A percentile compares a stretch with the other conserved stretches of the same genome.
Conservation (phyloP, 1,284 basidiomycete genomes). For the Ustilago lituana region DNA sequence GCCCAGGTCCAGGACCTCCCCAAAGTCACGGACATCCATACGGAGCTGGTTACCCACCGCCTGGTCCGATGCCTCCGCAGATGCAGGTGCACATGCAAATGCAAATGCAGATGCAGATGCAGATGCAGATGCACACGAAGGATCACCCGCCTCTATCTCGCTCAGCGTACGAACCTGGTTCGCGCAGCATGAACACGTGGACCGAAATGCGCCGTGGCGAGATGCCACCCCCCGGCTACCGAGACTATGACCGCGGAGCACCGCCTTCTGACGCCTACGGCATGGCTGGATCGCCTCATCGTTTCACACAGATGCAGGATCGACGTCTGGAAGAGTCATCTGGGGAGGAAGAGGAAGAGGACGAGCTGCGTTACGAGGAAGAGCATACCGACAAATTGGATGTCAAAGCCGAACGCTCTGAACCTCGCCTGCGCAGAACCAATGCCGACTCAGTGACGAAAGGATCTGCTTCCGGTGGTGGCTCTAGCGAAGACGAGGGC, state of each 20-base stretch:
- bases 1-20: slow-evolving; percentile 8
- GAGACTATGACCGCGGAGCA: slow-evolving; percentile 36
- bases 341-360: slow-evolving; percentile 38
- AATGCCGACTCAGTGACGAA: slow-evolving; percentile 7
- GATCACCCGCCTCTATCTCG: slow-evolving; percentile 46
- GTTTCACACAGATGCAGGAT: slow-evolving; percentile 41
- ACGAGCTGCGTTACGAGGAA: slow-evolving; percentile 33
- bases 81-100: slow-evolving; percentile 36
- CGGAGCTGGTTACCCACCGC: slow-evolving; percentile 9
- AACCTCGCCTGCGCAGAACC: not conserved
- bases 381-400: not conserved
- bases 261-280: slow-evolving; percentile 12
- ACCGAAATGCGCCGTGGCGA: slow-evolving; percentile 34
- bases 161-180: slow-evolving; percentile 50
- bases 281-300: slow-evolving; percentile 21
- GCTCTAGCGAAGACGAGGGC: slow-evolving; percentile 30
- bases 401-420: slow-evolving; percentile 5
- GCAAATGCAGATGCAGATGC: slow-evolving; percentile 35
- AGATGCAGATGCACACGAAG: slow-evolving; percentile 40
- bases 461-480: slow-evolving; percentile 6
- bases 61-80: slow-evolving; percentile 25
- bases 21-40: slow-evolving; percentile 22
- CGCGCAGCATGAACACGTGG: slow-evolving; percentile 51
- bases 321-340: slow-evolving; percentile 38
- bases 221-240: slow-evolving; percentile 37